Evolutionary conservation across 305 asterid species (phyloP).

Genomic region (Fraxinus nigra): DNA sequence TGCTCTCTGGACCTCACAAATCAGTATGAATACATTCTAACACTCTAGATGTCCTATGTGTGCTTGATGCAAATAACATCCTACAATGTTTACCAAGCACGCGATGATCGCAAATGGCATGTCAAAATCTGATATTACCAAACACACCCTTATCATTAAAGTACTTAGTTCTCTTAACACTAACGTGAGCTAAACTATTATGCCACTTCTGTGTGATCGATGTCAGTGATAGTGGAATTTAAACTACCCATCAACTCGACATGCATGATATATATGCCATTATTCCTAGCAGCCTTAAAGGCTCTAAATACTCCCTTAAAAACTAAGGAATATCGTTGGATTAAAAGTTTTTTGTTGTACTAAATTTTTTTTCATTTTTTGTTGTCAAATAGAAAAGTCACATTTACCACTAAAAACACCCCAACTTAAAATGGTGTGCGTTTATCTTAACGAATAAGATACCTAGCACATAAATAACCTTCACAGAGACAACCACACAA

Average conservation of each 20-base stretch:
- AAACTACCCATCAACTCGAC: background rate
- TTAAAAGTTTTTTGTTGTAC: background rate
- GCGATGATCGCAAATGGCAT: no score
- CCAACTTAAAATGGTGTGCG: no score
- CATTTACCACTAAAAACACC: background rate
- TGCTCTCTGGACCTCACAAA: no score
- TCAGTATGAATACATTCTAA: background rate
- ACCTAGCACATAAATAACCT: background rate
- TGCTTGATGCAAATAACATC: background rate
- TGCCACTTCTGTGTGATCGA: background rate
- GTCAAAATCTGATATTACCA: background rate
- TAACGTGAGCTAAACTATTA: background rate
- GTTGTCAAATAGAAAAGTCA: background rate
- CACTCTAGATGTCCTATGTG: background rate
- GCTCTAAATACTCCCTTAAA: background rate
- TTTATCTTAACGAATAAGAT: no score
- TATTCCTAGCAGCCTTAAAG: background rate
- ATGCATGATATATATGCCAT: background rate
- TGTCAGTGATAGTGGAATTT: background rate
- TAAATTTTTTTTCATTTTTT: no score
- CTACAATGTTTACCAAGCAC: background rate
- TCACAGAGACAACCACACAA: no score
- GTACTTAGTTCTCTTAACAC: background rate
- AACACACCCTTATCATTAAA: background rate
- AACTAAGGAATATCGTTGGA: no score